A percentile compares a stretch with the other conserved stretches of the same genome.
phyloP scores from a whole-genome alignment of 768 basidiomycete species.

The Phallus indusiatus region DNA sequence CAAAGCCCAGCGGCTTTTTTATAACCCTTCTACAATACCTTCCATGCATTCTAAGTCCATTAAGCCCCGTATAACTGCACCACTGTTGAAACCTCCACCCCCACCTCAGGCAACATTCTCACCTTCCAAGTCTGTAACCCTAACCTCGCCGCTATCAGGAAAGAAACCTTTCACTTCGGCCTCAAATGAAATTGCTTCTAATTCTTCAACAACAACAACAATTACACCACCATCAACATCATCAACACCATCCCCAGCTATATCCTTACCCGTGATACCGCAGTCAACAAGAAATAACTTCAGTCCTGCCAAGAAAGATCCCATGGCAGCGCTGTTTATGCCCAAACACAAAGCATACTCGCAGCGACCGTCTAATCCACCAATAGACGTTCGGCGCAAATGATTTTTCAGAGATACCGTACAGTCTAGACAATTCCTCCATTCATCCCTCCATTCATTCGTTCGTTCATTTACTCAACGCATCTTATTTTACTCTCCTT shows the following conservation, averaged over 20 bases:
- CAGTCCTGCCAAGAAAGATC: slow-evolving; percentile 46
- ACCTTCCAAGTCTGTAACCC: slow-evolving; percentile 4
- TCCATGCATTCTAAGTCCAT: slow-evolving; percentile 42
- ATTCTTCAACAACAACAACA: slow-evolving; percentile 15
- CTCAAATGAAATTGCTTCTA: slow-evolving; percentile 14
- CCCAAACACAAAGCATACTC: slow-evolving; percentile 64
- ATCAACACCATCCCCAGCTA: slow-evolving; percentile 7
- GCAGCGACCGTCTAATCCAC: slow-evolving; percentile 29
- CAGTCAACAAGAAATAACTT: slow-evolving; percentile 8
- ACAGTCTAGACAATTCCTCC: too few relatives aligned
- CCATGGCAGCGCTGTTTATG: slow-evolving; percentile 55
- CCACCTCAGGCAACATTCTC: slow-evolving; percentile 22
- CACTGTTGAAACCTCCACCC: neutral
- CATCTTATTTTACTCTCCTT: too few relatives aligned
- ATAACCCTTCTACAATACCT: slow-evolving; percentile 42
- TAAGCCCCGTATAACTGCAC: slow-evolving; percentile 19
- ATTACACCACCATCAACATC: neutral
- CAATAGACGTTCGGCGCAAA: neutral
- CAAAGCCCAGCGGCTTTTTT: slow-evolving; percentile 55
- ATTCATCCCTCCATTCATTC: too few relatives aligned
- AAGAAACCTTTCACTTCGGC: neutral
- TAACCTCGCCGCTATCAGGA: neutral
- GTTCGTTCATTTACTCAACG: too few relatives aligned
- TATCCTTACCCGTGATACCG: neutral
- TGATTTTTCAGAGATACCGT: neutral